A percentile compares a stretch with the other conserved stretches of the same genome.
Conservation (phyloP, 768 basidiomycete species). For the Hirschioporus abietinus region DNA sequence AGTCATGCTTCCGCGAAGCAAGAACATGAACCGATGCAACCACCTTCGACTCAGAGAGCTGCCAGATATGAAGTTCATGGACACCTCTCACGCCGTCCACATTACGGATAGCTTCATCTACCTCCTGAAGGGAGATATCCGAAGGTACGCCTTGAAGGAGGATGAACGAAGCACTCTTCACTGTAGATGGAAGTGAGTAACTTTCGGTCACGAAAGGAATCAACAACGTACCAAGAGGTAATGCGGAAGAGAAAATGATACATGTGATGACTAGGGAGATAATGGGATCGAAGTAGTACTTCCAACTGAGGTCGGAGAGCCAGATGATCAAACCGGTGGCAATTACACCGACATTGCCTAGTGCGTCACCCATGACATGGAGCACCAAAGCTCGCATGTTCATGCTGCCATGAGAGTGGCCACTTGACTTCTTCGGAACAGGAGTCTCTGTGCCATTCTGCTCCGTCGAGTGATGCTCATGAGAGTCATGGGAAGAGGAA, state of each 20-base stretch:
- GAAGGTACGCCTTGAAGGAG: conserved; percentile 91
- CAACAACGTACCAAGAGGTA: conserved; percentile 69
- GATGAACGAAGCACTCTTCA: conserved; percentile 90
- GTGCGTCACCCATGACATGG: conserved; percentile 94
- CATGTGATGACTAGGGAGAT: conserved; percentile 92
- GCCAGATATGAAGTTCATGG: conserved; percentile 97
- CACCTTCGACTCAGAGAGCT: conserved; percentile 90
- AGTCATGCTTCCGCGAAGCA: conserved; percentile 74
- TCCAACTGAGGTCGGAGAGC: conserved; percentile 79
- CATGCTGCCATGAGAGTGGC: conserved; percentile 69
- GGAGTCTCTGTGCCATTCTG: neutral
- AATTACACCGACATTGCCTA: conserved; percentile 98
- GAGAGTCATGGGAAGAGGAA: neutral
- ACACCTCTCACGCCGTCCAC: conserved; percentile 85
- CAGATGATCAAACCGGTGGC: conserved; percentile 92
- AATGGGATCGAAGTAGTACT: conserved; percentile 88
- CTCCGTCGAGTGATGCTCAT: neutral
- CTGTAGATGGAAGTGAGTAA: conserved; percentile 30
- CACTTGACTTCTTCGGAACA: neutral
- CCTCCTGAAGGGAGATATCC: conserved; percentile 84
- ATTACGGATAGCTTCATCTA: conserved; percentile 71
- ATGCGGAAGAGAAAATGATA: conserved; percentile 94
- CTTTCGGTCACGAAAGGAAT: conserved; percentile 7
- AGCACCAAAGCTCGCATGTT: conserved; percentile 96
- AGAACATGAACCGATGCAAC: conserved; percentile 96